These are phyloP conservation scores for Forsythia viridissima DNA, from an alignment of 257 asterid genomes.

Conservation along the genomic window DNA sequence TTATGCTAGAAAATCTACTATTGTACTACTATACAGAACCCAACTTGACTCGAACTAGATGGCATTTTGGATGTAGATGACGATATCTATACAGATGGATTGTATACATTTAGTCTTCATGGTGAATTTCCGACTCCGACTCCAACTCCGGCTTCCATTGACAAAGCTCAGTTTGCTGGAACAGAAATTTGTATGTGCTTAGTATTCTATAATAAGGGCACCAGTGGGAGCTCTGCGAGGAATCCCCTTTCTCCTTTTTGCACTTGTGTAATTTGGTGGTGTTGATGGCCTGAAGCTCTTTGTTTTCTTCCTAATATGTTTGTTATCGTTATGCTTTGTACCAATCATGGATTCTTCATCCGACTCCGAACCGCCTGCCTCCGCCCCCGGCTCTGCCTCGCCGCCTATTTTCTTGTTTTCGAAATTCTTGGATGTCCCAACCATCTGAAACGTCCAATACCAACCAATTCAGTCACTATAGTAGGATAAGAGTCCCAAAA, in stretches of 20 bases:
- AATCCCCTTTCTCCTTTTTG: constrained; percentile 49
- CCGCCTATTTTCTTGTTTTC: constrained; percentile 26
- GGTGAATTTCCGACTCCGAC: constrained; percentile 16
- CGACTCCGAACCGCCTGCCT: constrained; percentile 5
- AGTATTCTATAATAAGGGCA: constrained; percentile 32
- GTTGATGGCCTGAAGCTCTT: constrained; percentile 49
- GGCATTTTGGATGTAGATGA: background rate
- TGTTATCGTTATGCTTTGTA: background rate
- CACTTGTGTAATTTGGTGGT: constrained; percentile 34
- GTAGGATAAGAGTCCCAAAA: background rate
- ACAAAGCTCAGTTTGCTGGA: constrained; percentile 41
- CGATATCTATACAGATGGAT: background rate
- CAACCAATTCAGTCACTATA: background rate
- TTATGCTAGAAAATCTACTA: background rate
- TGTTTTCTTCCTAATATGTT: constrained; percentile 23
- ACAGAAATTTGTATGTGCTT: background rate
- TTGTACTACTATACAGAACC: background rate
- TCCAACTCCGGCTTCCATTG: constrained; percentile 40
- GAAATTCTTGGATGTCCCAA: constrained; percentile 46
- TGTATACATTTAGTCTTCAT: background rate
- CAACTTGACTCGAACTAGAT: background rate
- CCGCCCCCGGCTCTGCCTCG: constrained; percentile 10
- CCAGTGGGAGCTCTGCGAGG: constrained; percentile 58
- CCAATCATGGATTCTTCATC: constrained; percentile 28
- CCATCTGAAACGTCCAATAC: constrained; percentile 34